These are phyloP conservation scores for Pyrenochaeta sp. DNA, from an alignment of 2,329 filamentous ascomycete species.

Conservation along the genomic window DNA sequence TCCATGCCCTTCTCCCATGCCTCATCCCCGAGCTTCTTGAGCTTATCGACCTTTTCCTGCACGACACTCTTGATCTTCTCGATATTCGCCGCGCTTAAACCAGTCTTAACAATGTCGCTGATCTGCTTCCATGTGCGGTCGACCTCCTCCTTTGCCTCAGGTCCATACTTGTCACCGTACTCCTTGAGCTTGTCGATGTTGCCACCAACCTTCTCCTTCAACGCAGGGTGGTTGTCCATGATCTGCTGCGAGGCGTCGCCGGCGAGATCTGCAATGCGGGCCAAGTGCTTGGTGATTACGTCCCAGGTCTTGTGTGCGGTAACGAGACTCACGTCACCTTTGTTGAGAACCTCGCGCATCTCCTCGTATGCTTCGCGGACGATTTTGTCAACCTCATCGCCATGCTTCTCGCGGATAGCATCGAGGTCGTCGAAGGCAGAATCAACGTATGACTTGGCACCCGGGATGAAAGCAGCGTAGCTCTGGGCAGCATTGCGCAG, in stretches of 20 bases:
- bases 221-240: slow-evolving; percentile 74
- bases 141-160: slow-evolving; percentile 78
- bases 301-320: slow-evolving; percentile 69
- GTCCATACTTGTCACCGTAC: slow-evolving; percentile 74
- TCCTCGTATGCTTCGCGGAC: slow-evolving; percentile 73
- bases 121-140: slow-evolving; percentile 75
- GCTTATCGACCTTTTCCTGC: slow-evolving; percentile 73
- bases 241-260: slow-evolving; percentile 70
- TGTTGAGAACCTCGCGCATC: slow-evolving; percentile 68
- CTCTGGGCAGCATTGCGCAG: slow-evolving; percentile 72
- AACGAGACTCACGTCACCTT: slow-evolving; percentile 68
- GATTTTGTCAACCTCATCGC: slow-evolving; percentile 74
- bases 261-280: slow-evolving; percentile 67
- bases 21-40: slow-evolving; percentile 74
- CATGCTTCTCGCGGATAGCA: slow-evolving; percentile 71
- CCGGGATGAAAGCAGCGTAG: slow-evolving; percentile 77
- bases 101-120: slow-evolving; percentile 68
- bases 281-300: slow-evolving; percentile 68
- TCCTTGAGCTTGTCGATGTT: slow-evolving; percentile 74
- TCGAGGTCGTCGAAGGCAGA: slow-evolving; percentile 75
- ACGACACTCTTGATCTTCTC: slow-evolving; percentile 67
- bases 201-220: slow-evolving; percentile 76
- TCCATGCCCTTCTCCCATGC: slow-evolving; percentile 76
- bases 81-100: slow-evolving; percentile 66
- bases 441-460: slow-evolving; percentile 73